phyloP scores from a whole-genome alignment of 441 rosid genomes.

The Adansonia rubrostipa region DNA sequence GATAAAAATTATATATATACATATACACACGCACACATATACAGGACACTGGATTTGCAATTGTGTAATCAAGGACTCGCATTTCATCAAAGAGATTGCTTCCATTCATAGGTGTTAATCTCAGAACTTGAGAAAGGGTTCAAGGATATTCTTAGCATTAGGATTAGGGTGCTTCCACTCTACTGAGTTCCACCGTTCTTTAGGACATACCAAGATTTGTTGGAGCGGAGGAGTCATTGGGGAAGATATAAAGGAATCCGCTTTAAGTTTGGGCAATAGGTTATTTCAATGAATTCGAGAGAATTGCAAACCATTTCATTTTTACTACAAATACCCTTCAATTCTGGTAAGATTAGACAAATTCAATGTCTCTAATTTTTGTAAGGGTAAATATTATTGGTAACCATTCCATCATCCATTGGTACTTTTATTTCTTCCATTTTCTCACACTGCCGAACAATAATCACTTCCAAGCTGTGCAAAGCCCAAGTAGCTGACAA shows the following conservation, averaged over 20 bases:
- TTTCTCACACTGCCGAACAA: constrained; percentile 13
- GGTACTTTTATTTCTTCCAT: constrained; percentile 26
- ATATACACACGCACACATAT: accelerated
- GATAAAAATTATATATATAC: no score
- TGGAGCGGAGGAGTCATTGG: not conserved
- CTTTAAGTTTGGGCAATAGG: constrained; percentile 28
- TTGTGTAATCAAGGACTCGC: no score
- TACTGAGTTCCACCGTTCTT: not conserved
- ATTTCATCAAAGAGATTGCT: no score
- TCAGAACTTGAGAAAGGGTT: not conserved
- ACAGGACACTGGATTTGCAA: no score
- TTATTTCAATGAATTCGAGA: constrained; percentile 16
- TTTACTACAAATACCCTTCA: constrained; percentile 21
- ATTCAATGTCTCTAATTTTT: constrained; percentile 3
- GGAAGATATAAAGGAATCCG: constrained; percentile 20
- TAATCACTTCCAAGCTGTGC: constrained; percentile 27
- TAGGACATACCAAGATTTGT: not conserved
- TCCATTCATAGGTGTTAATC: no score
- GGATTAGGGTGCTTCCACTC: not conserved
- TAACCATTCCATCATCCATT: not conserved
- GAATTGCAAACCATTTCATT: constrained; percentile 22
- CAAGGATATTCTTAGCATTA: not conserved
- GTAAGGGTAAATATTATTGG: not conserved
- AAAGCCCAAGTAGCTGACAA: constrained; percentile 25
- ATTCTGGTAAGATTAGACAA: constrained; percentile 26